Percentiles rank a stretch among this genome's conserved stretches.
phyloP scores from a whole-genome alignment of 768 basidiomycete species.

The Phanerochaete sordida region DNA sequence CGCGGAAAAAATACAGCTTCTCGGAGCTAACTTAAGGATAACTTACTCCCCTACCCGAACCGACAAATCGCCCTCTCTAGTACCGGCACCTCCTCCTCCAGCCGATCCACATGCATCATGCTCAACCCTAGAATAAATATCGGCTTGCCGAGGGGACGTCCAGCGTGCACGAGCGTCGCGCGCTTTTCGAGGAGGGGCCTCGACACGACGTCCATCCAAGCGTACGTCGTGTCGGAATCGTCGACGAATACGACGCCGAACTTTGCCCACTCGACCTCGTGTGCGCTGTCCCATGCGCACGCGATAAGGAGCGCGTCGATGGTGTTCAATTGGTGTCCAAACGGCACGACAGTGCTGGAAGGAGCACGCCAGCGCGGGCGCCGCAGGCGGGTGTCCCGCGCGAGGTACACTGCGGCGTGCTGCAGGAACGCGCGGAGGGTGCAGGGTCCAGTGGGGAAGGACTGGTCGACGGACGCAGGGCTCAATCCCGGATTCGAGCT shows the following conservation, averaged over 20 bases:
- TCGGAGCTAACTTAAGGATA: not conserved
- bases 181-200: conserved; percentile 5
- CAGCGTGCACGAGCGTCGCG: not conserved
- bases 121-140: conserved; percentile 17
- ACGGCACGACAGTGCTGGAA: conserved; percentile 27
- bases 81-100: conserved; percentile 12
- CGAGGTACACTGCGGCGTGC: conserved; percentile 20
- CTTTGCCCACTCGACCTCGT: conserved; percentile 11
- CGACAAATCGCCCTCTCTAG: conserved; percentile 15
- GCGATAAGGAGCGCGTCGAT: conserved; percentile 44
- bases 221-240: not conserved
- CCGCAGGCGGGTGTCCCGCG: conserved; percentile 7
- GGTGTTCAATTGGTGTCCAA: conserved; percentile 34
- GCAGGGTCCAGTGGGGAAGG: not conserved
- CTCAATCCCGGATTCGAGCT: conserved; percentile 2
- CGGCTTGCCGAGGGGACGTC: conserved; percentile 4
- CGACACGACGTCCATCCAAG: conserved; percentile 3
- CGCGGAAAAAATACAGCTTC: not conserved
- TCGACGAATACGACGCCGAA: conserved; percentile 28
- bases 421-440: conserved; percentile 16
- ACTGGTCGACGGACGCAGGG: conserved; percentile 5
- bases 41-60: conserved; percentile 10
- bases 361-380: conserved; percentile 27
- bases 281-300: conserved; percentile 37
- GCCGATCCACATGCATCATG: conserved; percentile 15